Percentiles rank a stretch among this genome's conserved stretches.
Evolutionary conservation across 371 early-diverging fungal species (phyloP).

Genomic region (Rhizopus microsporus): DNA sequence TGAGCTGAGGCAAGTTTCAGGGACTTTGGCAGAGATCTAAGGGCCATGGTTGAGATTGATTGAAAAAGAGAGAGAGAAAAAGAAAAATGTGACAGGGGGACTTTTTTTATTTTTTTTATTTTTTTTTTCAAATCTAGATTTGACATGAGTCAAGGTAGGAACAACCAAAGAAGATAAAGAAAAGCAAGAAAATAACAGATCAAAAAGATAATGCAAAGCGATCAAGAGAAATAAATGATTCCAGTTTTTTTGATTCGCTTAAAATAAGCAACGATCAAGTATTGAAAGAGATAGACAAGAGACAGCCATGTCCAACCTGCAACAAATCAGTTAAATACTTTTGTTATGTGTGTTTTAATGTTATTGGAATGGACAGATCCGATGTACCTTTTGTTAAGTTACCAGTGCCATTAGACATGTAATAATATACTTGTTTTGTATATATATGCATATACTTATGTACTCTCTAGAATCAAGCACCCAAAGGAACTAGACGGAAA

Average conservation of each 20-base stretch:
- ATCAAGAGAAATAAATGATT: constrained; percentile 10
- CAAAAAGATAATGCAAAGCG: constrained; percentile 17
- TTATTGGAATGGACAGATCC: constrained; percentile 54
- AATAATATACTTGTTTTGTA: constrained; percentile 24
- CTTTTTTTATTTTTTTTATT: constrained; percentile 3
- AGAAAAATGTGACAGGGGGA: constrained; percentile 14
- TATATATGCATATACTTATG: neutral
- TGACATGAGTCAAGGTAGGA: constrained; percentile 15
- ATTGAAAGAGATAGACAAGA: constrained; percentile 32
- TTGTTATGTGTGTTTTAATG: constrained; percentile 70
- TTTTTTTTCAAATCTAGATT: neutral
- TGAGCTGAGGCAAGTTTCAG: constrained; percentile 5
- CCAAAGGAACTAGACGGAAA: constrained; percentile 79
- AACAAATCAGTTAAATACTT: constrained; percentile 70
- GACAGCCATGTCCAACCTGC: constrained; percentile 61
- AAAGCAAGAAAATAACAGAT: neutral
- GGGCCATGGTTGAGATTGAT: constrained; percentile 12
- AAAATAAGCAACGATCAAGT: constrained; percentile 42
- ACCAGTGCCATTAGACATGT: constrained; percentile 81
- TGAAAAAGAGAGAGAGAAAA: constrained; percentile 6
- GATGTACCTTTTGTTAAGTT: constrained; percentile 66
- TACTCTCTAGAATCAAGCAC: constrained; percentile 69
- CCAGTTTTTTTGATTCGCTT: constrained; percentile 32
- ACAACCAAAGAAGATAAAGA: neutral
- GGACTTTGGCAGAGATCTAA: constrained; percentile 17